These are phyloP conservation scores for Fagopyrum esculentum DNA, from an alignment of 148 eudicot species.

Conservation along the genomic window DNA sequence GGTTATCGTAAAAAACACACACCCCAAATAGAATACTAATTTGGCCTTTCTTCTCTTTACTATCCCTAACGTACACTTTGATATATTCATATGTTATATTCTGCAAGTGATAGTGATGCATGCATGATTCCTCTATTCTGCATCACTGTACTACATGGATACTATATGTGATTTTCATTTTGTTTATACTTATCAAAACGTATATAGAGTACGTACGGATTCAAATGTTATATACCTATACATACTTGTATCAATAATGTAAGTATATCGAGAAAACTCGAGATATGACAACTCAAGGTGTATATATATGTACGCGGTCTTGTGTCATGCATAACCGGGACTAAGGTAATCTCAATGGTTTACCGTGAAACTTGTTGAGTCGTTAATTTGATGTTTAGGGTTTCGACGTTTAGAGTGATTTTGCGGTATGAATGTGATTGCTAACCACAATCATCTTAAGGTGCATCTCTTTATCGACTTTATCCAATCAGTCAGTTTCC, in stretches of 20 bases:
- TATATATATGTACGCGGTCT: no score
- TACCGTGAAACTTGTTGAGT: no score
- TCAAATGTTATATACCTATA: neutral
- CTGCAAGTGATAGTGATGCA: slow-evolving; percentile 8
- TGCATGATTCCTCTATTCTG: neutral
- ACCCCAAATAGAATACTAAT: neutral
- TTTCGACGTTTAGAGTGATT: no score
- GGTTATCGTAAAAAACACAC: neutral
- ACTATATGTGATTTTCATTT: neutral
- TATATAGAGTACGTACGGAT: neutral
- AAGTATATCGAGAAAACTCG: neutral
- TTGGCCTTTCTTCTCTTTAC: neutral
- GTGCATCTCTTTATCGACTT: no score
- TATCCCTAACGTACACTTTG: neutral
- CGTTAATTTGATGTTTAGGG: no score
- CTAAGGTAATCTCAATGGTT: no score
- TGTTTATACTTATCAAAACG: neutral
- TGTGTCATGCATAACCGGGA: no score
- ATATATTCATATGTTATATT: neutral
- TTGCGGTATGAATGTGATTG: no score
- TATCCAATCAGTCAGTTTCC: no score
- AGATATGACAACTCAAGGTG: neutral
- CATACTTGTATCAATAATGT: neutral
- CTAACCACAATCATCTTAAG: no score
- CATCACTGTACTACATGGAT: neutral